Evolutionary conservation across 2,329 filamentous ascomycete genomes (phyloP).

Genomic region (Didymella pomorum): DNA sequence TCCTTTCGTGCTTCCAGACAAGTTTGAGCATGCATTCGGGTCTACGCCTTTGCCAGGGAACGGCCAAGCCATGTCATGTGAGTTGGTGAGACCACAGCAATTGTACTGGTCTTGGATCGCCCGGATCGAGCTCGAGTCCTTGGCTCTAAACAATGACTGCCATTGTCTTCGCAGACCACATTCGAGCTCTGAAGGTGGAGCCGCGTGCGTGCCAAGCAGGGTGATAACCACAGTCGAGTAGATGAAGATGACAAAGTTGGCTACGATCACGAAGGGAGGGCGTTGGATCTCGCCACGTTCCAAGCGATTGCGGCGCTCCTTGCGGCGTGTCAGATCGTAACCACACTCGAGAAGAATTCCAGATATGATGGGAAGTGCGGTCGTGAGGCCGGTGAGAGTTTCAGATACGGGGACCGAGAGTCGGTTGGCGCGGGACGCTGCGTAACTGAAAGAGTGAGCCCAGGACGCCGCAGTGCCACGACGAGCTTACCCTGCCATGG

Average conservation of each 20-base stretch:
- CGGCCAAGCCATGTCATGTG: constrained; percentile 69
- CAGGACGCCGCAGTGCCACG: not conserved
- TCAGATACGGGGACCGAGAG: constrained; percentile 55
- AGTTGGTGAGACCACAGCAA: constrained; percentile 70
- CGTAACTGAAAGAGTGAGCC: constrained; percentile 38
- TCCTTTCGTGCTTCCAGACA: constrained; percentile 56
- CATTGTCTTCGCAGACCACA: constrained; percentile 67
- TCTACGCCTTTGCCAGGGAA: constrained; percentile 56
- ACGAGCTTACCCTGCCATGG: constrained; percentile 47
- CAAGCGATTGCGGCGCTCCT: constrained; percentile 39
- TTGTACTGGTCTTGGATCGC: constrained; percentile 70
- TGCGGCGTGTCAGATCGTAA: constrained; percentile 45
- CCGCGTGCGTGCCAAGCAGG: constrained; percentile 54
- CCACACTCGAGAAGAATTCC: constrained; percentile 54
- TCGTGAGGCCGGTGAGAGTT: constrained; percentile 51
- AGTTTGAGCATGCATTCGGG: constrained; percentile 54
- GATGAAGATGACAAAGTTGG: constrained; percentile 50
- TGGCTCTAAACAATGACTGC: constrained; percentile 61
- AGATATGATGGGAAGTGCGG: constrained; percentile 54
- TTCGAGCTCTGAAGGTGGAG: constrained; percentile 50
- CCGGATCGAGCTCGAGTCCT: constrained; percentile 62
- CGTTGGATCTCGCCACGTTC: constrained; percentile 46
- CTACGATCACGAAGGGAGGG: constrained; percentile 49
- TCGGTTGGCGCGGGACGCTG: constrained; percentile 38
- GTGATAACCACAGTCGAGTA: constrained; percentile 56